A percentile compares a stretch with the other conserved stretches of the same genome.
Evolutionary conservation across 2,329 filamentous ascomycete genomes (phyloP).

Genomic region (Fusarium poae): DNA sequence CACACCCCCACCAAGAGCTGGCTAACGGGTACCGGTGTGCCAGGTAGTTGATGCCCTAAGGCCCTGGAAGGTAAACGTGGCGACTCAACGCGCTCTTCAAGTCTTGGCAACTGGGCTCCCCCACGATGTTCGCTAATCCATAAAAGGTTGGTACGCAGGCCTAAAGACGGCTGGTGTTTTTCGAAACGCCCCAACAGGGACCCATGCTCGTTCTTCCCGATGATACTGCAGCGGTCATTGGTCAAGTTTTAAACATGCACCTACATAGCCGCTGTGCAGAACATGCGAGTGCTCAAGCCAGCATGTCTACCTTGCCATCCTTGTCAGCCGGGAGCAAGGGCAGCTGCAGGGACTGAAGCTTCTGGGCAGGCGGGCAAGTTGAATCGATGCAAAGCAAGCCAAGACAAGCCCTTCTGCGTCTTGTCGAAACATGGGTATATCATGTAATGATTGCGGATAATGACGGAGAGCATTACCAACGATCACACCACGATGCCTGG

Average conservation of each 20-base stretch:
- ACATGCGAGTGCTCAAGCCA: constrained; percentile 58
- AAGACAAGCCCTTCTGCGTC: constrained; percentile 46
- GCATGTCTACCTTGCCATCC: constrained; percentile 47
- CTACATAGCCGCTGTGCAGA: constrained; percentile 59
- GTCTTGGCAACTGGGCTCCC: constrained; percentile 43
- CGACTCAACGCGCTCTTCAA: constrained; percentile 37
- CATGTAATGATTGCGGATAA: constrained; percentile 38
- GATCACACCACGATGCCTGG: constrained; percentile 38
- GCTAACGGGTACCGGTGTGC: constrained; percentile 48
- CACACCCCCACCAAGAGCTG: constrained; percentile 42
- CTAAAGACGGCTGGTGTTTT: constrained; percentile 43
- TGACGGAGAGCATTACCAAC: constrained; percentile 40
- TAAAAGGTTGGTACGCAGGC: constrained; percentile 37
- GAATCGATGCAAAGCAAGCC: constrained; percentile 40
- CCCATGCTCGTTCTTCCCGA: constrained; percentile 48
- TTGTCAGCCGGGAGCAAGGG: constrained; percentile 39
- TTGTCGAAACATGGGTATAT: constrained; percentile 43
- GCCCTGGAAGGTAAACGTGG: constrained; percentile 45
- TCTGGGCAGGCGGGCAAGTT: constrained; percentile 33
- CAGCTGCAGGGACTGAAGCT: constrained; percentile 52
- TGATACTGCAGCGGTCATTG: constrained; percentile 50
- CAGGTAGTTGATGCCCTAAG: constrained; percentile 37
- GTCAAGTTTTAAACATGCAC: constrained; percentile 52
- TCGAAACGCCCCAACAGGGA: constrained; percentile 51
- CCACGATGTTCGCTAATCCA: constrained; percentile 42